Percentiles rank a stretch among this genome's conserved stretches.
Evolutionary conservation across 2,329 filamentous ascomycete species (phyloP).

Genomic region (Apiospora pterosperma): DNA sequence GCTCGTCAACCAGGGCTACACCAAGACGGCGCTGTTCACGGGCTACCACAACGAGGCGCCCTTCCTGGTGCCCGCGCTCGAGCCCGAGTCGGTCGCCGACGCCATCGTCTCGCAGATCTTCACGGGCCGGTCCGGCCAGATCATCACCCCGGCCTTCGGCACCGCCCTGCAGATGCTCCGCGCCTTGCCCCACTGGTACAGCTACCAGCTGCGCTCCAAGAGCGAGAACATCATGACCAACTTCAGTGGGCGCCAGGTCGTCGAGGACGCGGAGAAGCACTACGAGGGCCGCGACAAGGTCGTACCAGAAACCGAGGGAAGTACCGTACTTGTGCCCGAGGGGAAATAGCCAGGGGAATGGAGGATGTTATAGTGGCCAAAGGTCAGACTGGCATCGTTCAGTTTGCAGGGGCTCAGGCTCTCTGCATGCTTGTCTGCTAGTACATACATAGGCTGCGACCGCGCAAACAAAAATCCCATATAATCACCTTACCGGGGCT

Average conservation of each 20-base stretch:
- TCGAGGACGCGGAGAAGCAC: slow-evolving; percentile 39
- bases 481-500: no score
- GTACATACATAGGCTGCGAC: no score
- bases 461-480: no score
- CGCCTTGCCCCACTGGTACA: slow-evolving; percentile 60
- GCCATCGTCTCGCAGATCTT: slow-evolving; percentile 59
- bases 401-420: no score
- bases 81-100: slow-evolving; percentile 62
- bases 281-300: slow-evolving; percentile 25
- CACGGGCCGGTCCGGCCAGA: slow-evolving; percentile 51
- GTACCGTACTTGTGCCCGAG: slow-evolving; percentile 15
- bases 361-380: no score
- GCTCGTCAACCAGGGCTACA: slow-evolving; percentile 62
- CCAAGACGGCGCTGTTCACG: slow-evolving; percentile 56
- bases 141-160: slow-evolving; percentile 49
- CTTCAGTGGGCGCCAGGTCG: slow-evolving; percentile 45
- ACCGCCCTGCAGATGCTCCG: slow-evolving; percentile 40
- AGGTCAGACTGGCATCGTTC: not conserved
- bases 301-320: slow-evolving; percentile 10
- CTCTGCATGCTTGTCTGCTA: not conserved
- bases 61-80: slow-evolving; percentile 51
- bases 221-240: slow-evolving; percentile 38
- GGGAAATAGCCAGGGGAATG: not conserved
- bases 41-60: slow-evolving; percentile 48
- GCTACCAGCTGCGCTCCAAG: slow-evolving; percentile 46